Evolutionary conservation across 2,329 filamentous ascomycete genomes (phyloP).

Genomic region (Knufia fluminis): DNA sequence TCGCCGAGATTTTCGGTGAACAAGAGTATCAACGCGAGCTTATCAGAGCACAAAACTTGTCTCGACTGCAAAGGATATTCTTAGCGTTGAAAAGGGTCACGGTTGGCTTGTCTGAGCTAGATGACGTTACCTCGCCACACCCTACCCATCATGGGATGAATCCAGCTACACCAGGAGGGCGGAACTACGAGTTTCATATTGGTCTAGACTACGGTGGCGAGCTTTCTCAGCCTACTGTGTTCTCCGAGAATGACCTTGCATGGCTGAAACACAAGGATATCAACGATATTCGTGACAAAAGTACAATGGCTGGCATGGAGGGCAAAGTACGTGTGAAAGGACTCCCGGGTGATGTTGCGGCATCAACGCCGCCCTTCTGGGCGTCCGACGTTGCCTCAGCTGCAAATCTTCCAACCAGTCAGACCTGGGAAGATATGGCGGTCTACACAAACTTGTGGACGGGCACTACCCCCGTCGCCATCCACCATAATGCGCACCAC

Average conservation of each 20-base stretch:
- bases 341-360: too few species aligned
- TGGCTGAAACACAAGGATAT: constrained; percentile 29
- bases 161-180: constrained; percentile 23
- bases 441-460: constrained; percentile 15
- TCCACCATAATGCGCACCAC: constrained; percentile 13
- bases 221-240: constrained; percentile 40
- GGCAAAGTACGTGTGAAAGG: too few species aligned
- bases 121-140: constrained; percentile 27
- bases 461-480: constrained; percentile 11
- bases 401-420: too few species aligned
- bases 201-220: constrained; percentile 44
- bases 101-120: constrained; percentile 20
- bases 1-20: constrained; percentile 44
- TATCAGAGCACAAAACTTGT: constrained; percentile 21
- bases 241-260: constrained; percentile 32
- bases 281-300: too few species aligned
- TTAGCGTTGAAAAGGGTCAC: too few species aligned
- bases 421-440: constrained; percentile 9
- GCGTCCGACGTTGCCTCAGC: too few species aligned
- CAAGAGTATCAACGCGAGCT: constrained; percentile 44
- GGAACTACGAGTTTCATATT: constrained; percentile 41
- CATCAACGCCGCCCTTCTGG: too few species aligned
- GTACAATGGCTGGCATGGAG: too few species aligned
- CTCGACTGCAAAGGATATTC: too few species aligned
- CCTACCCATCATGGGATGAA: constrained; percentile 31